phyloP scores from a whole-genome alignment of 75 land plant genomes.

The Ceratopteris richardii region DNA sequence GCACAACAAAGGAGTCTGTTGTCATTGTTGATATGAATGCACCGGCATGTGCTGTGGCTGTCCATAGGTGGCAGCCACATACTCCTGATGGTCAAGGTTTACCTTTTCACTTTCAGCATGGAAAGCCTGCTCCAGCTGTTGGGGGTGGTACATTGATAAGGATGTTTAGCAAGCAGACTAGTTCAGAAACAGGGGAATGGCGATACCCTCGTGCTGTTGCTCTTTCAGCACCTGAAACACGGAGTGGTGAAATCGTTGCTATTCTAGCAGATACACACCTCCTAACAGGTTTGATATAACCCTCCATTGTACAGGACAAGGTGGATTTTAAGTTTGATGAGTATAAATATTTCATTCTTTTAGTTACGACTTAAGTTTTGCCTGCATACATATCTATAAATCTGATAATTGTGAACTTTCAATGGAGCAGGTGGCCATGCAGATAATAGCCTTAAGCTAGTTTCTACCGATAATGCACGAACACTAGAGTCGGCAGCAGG shows the following conservation, averaged over 20 bases:
- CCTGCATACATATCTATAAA: not conserved
- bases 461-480: constrained; percentile 73
- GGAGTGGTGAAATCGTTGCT: constrained; percentile 56
- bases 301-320: not conserved
- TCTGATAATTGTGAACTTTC: not conserved
- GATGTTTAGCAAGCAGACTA: constrained; percentile 68
- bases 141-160: constrained; percentile 71
- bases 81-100: constrained; percentile 95
- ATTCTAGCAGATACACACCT: constrained; percentile 60
- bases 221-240: constrained; percentile 56
- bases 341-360: not conserved
- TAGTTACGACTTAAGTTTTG: not conserved
- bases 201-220: constrained; percentile 74
- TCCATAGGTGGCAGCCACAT: constrained; percentile 97
- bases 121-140: constrained; percentile 42
- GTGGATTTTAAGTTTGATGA: not conserved
- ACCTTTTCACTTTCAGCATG: constrained; percentile 94
- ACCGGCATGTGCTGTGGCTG: constrained; percentile 74
- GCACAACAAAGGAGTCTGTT: constrained; percentile 70
- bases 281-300: constrained; percentile 53
- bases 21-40: constrained; percentile 58
- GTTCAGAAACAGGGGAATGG: constrained; percentile 44
- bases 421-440: constrained; percentile 94
- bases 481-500: constrained; percentile 69
- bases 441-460: constrained; percentile 78